These are phyloP conservation scores for Lactifluus hygrophoroides DNA, from an alignment of 768 basidiomycete species.

Conservation along the genomic window DNA sequence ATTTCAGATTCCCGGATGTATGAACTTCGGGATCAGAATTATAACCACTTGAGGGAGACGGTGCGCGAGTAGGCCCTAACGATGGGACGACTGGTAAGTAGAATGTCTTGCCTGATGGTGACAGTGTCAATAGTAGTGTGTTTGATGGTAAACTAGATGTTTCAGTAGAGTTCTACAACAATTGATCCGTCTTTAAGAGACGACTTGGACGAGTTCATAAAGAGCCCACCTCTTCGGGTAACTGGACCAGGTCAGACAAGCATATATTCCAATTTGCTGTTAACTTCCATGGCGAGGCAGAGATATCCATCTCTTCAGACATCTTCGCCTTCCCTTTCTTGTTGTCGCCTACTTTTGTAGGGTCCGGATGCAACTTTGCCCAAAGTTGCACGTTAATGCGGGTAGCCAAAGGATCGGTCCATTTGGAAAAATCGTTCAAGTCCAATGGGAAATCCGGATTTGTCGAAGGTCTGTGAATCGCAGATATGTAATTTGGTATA, in stretches of 20 bases:
- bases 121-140: constrained; percentile 57
- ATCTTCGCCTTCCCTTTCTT: constrained; percentile 15
- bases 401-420: constrained; percentile 45
- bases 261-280: constrained; percentile 62
- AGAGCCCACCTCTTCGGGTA: constrained; percentile 53
- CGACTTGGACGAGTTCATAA: constrained; percentile 12
- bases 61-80: constrained; percentile 32
- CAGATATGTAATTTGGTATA: constrained; percentile 65
- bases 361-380: constrained; percentile 32
- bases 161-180: constrained; percentile 31
- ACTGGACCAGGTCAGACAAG: constrained; percentile 45
- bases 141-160: constrained; percentile 57
- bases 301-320: constrained; percentile 10
- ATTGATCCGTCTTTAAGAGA: neutral
- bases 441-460: constrained; percentile 71
- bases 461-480: constrained; percentile 73
- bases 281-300: constrained; percentile 46
- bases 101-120: constrained; percentile 51
- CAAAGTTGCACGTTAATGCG: constrained; percentile 50
- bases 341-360: neutral
- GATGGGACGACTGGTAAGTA: constrained; percentile 39
- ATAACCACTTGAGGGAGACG: constrained; percentile 56
- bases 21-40: constrained; percentile 63
- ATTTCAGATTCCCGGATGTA: constrained; percentile 23
- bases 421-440: constrained; percentile 44